These are phyloP conservation scores for Botrytis porri DNA, from an alignment of 2,329 filamentous ascomycete genomes.

Conservation along the genomic window DNA sequence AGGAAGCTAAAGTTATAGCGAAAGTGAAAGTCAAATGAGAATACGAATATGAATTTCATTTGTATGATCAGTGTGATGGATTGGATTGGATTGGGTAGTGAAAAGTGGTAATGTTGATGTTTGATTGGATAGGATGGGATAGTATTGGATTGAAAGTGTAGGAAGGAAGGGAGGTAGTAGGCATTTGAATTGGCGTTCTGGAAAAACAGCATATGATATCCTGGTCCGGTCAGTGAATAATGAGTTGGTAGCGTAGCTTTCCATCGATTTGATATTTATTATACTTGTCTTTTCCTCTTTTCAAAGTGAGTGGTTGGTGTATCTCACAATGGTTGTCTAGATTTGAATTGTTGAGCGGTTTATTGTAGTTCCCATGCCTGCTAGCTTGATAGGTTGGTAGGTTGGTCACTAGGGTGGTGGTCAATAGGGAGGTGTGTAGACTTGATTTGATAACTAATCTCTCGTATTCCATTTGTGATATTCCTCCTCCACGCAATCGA, in stretches of 20 bases:
- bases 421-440: too few relatives aligned
- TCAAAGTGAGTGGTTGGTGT: too few relatives aligned
- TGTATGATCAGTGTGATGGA: not conserved
- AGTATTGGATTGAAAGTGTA: slow-evolving; percentile 32
- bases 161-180: slow-evolving; percentile 33
- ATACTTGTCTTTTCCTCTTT: not conserved
- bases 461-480: too few relatives aligned
- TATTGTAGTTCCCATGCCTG: too few relatives aligned
- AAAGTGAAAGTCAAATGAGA: not conserved
- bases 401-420: too few relatives aligned
- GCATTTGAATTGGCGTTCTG: slow-evolving; percentile 43
- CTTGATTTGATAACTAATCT: too few relatives aligned
- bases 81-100: slow-evolving; percentile 28
- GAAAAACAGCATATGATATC: slow-evolving; percentile 39
- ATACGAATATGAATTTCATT: slow-evolving; percentile 6
- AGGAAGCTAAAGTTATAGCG: not conserved
- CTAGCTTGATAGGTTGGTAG: too few relatives aligned
- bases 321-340: too few relatives aligned
- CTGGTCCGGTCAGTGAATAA: slow-evolving; percentile 27
- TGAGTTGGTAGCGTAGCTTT: not conserved
- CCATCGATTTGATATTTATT: not conserved
- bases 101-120: slow-evolving; percentile 18
- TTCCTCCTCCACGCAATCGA: too few relatives aligned
- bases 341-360: too few relatives aligned
- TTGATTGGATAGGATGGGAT: slow-evolving; percentile 38